Evolutionary conservation across 1,139 yeast species (phyloP), one percentile per base, ranked within the genome.

Genomic region (Pichia sp.): DNA sequence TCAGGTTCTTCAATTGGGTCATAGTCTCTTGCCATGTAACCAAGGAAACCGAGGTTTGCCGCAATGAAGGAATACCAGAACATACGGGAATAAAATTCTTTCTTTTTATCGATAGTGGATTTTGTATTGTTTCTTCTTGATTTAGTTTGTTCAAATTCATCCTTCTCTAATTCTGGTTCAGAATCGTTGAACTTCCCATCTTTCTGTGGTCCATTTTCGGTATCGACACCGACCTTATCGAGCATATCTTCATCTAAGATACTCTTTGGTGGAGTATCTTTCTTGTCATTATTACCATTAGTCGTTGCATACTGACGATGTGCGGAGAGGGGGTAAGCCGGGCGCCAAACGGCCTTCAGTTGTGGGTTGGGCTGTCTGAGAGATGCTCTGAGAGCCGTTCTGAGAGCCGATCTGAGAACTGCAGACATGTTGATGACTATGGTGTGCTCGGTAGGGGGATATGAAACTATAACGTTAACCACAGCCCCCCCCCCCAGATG

Each of bases 21-120:
- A 88, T 95, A 88, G 52, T 87, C 79, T 60, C 98, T 77, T 38
- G 82, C 72, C 65, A 86, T 60, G 59, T 84, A 91, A 9, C 76
- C 85, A 32, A 73, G 67, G 22, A 86, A 88, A 16, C 77, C 81
- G 27, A 77, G 46, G 3, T 74, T 72, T 15, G 70, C 70, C 18
- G 77, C 74, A n/a, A 84, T 63, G 30, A 83, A 55, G 17, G 74
- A 70, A 38, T 77, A 56, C 59, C 82, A 81, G 52, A 80, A 77
- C 62, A 77, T 63, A 55, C 77, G 79, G 38, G 91, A 87, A 48
- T 73, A 71, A 50, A 66, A 70, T 59, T 83, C 82, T 52, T 81
- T 73, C 58, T 73, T 73, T 47, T 72, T 62, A 48, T 86, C 83
- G 2, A 76, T 66, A 9, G 91, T 75, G 4, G 93, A 79, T 54